Conservation (phyloP, 2,329 filamentous ascomycete genomes). For the Microdochium trichocladiopsis region DNA sequence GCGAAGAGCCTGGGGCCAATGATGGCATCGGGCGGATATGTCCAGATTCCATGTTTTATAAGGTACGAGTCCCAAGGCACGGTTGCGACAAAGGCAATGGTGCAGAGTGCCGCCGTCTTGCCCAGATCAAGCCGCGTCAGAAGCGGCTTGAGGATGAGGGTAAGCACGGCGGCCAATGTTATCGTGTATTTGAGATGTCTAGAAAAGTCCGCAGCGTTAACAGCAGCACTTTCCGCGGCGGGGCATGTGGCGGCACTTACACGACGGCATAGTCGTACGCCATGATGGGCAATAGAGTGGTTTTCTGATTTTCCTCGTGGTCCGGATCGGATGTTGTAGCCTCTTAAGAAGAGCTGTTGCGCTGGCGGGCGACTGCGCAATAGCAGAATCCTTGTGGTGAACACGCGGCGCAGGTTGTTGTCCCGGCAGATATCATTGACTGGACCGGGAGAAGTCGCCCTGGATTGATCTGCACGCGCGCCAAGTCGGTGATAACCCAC, state of each 20-base stretch:
- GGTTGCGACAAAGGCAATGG: constrained; percentile 58
- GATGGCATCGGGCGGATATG: constrained; percentile 59
- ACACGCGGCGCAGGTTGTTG: too few relatives aligned
- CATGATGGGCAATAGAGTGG: constrained; percentile 29
- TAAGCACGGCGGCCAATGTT: constrained; percentile 52
- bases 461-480: too few relatives aligned
- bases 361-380: too few relatives aligned
- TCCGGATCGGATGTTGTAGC: too few relatives aligned
- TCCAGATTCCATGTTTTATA: constrained; percentile 62
- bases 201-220: background rate
- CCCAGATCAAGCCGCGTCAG: constrained; percentile 55
- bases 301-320: background rate
- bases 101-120: constrained; percentile 53
- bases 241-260: constrained; percentile 31
- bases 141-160: constrained; percentile 52
- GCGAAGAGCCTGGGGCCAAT: constrained; percentile 53
- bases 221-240: background rate
- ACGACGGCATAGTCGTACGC: constrained; percentile 56
- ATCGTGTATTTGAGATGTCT: constrained; percentile 64
- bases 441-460: too few relatives aligned
- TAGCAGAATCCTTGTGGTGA: too few relatives aligned
- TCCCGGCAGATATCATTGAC: too few relatives aligned
- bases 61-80: constrained; percentile 74
- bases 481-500: background rate
- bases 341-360: too few relatives aligned